Base-by-base conservation (phyloP, 352 stramenopile genomes). In the Phytophthora idaei region DNA sequence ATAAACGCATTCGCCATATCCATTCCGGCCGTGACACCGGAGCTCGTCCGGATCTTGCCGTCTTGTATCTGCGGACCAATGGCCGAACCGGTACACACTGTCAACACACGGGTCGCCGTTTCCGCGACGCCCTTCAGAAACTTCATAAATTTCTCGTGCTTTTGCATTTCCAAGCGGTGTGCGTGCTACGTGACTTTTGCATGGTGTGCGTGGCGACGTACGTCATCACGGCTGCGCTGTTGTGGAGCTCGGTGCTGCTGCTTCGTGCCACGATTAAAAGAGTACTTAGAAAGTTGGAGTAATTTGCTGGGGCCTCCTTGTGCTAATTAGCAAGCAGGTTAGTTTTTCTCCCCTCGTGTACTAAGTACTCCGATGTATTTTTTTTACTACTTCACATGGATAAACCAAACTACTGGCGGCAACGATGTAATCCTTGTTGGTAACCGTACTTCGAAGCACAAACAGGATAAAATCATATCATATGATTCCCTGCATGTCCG, bases 1-100 rank as follows among this genome's bases (percentile, higher is more conserved):
- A 90, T 59, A 56, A 85, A 89, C 11, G 78, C 81, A 41, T 83
- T 61, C 0, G 72, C 74, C 81, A 92, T 84, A 57, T 92, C 83
- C 47, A 90, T 83, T 0, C 81, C 81, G 1, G 83, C 81, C 9
- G 83, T 78, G 12, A 92, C 64, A 31, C 83, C 83, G 1, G 80
- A 90, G 53, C 74, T 85, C 17, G 81, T 90, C 80, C 78, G 90
- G 10, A 79, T 53, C 11, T 76, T 80, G 50, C 71, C 81, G 42
- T 90, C 79, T 17, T 77, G 73, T 53, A 88, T 71, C 83, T 78
- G 51, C 67, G 65, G 9, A 87, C 70, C 81, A 36, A 88, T 73
- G 1, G 66, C 65, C 1, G 77, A 76, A 3, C 81, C 81, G 27
- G 81, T 89, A 67, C 81, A 90, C 56, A 90, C 78, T 1, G 69